Evolutionary conservation across 179 eudicot genomes (phyloP).

Genomic region (Actinidia chinensis): DNA sequence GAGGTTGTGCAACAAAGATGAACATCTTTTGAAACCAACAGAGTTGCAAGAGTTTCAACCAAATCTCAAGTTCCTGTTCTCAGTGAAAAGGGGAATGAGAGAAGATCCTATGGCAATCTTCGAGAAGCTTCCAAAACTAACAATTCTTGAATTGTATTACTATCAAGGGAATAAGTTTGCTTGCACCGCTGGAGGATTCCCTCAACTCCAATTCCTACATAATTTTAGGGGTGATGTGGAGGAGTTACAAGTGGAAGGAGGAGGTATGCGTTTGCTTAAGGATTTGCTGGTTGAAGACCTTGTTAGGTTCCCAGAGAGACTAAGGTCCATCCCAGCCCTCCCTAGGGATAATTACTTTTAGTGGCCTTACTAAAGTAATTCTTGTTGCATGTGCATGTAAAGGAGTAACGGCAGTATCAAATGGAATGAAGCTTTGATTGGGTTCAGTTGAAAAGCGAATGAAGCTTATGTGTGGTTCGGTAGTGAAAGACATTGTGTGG

Average conservation of each 20-base stretch:
- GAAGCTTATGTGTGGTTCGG: too few species aligned
- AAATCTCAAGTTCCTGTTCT: not conserved
- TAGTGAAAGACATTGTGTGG: too few species aligned
- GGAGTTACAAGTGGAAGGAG: not conserved
- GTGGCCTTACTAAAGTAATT: too few species aligned
- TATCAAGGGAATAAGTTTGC: not conserved
- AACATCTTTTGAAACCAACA: not conserved
- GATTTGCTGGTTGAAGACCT: not conserved
- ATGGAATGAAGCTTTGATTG: too few species aligned
- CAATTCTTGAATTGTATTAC: not conserved
- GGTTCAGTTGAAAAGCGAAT: too few species aligned
- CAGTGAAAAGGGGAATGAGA: fast-evolving
- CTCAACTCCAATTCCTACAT: too few species aligned
- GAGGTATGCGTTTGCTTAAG: not conserved
- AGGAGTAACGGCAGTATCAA: too few species aligned
- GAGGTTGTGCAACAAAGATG: not conserved
- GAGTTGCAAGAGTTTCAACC: not conserved
- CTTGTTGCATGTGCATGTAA: too few species aligned
- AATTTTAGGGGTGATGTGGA: too few species aligned
- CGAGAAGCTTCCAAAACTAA: not conserved
- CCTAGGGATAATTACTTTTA: too few species aligned
- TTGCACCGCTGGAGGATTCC: not conserved
- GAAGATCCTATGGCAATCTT: not conserved
- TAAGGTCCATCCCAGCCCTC: too few species aligned
- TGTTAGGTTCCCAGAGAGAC: too few species aligned